Percentiles rank a stretch among this genome's conserved stretches.
These are phyloP conservation scores for Mortierella sp. DNA, from an alignment of 371 early-diverging fungal genomes.

Conservation along the genomic window DNA sequence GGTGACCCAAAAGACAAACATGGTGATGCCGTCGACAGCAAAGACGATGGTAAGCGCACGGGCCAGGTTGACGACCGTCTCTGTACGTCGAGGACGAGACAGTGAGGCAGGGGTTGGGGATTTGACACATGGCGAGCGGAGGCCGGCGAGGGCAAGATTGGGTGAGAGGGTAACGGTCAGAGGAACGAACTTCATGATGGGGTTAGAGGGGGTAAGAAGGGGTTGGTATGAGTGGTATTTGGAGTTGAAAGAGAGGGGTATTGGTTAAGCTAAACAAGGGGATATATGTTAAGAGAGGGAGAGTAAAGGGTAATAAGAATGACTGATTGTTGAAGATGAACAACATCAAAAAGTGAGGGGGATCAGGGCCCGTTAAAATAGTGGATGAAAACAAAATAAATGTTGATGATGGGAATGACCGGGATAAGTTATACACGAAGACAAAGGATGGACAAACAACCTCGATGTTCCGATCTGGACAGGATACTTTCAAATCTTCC, in stretches of 20 bases:
- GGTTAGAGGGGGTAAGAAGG: background rate
- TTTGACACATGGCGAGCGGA: constrained; percentile 45
- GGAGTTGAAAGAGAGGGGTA: background rate
- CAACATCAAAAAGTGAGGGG: background rate
- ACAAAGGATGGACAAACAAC: too few relatives aligned
- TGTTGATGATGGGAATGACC: too few relatives aligned
- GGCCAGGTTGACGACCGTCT: constrained; percentile 25
- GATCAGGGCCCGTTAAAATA: constrained; percentile 3
- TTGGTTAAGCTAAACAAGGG: too few relatives aligned
- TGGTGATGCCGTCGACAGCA: constrained; percentile 22
- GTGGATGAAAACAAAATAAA: background rate
- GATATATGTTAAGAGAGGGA: background rate
- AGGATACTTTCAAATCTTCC: constrained; percentile 44
- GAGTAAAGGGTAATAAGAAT: background rate
- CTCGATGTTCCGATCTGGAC: background rate
- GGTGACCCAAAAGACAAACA: constrained; percentile 21
- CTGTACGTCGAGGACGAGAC: constrained; percentile 27
- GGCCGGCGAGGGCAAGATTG: background rate
- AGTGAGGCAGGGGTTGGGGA: constrained; percentile 53
- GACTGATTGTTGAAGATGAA: background rate
- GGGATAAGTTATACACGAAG: too few relatives aligned
- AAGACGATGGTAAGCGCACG: constrained; percentile 38
- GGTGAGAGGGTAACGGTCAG: constrained; percentile 27
- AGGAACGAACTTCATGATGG: constrained; percentile 34
- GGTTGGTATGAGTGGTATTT: background rate